Evolutionary conservation across 768 basidiomycete species (phyloP).

Genomic region (Hericium coralloides): DNA sequence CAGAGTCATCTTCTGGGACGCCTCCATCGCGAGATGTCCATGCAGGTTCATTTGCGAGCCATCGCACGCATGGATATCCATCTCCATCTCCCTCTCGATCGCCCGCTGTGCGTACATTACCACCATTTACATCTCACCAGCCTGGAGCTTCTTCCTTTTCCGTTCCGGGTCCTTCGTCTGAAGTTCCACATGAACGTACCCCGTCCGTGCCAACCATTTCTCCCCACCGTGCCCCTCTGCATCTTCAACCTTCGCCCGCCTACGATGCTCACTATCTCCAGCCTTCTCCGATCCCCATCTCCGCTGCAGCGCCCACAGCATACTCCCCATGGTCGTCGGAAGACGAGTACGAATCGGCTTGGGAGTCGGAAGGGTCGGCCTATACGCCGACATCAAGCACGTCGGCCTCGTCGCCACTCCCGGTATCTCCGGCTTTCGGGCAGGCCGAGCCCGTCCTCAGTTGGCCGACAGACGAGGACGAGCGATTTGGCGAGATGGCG

Average conservation of each 20-base stretch:
- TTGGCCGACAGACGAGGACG: constrained; percentile 25
- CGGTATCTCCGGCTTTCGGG: constrained; percentile 23
- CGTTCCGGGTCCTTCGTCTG: constrained; percentile 1
- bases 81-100: constrained; percentile 25
- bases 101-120: constrained; percentile 9
- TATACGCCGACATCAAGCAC: constrained; percentile 56
- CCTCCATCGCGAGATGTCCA: constrained; percentile 18
- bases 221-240: too few species aligned
- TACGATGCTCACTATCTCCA: too few species aligned
- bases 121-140: neutral
- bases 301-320: neutral
- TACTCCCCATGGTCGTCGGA: constrained; percentile 67
- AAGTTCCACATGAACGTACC: constrained; percentile 1
- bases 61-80: neutral
- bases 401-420: constrained; percentile 32
- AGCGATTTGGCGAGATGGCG: constrained; percentile 5
- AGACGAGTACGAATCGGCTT: constrained; percentile 63
- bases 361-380: constrained; percentile 55
- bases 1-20: constrained; percentile 14
- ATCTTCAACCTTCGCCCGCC: too few species aligned
- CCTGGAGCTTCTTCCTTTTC: neutral
- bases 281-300: too few species aligned
- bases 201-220: neutral
- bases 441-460: constrained; percentile 20
- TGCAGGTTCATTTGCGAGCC: neutral